phyloP scores from a whole-genome alignment of 73 alveolate genomes.

The Paramecium primaurelia region DNA sequence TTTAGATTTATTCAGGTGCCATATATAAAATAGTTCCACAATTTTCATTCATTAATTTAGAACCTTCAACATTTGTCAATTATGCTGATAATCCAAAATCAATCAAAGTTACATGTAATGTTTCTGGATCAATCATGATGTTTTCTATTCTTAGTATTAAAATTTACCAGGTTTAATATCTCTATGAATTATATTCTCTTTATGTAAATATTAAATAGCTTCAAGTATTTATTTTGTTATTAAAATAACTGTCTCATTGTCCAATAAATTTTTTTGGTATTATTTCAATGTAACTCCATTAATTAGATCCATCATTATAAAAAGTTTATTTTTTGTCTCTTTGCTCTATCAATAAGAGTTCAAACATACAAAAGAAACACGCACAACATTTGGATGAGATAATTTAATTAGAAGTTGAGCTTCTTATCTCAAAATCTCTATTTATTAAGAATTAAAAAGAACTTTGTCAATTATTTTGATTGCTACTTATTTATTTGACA shows the following conservation, averaged over 20 bases:
- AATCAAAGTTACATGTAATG: neutral
- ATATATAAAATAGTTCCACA: constrained; percentile 75
- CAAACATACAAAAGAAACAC: neutral
- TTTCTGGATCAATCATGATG: neutral
- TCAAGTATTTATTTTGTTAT: neutral
- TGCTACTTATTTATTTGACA: neutral
- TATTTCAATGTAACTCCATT: neutral
- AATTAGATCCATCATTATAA: neutral
- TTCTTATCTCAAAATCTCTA: neutral
- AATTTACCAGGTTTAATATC: neutral
- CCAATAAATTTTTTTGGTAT: neutral
- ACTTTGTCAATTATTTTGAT: neutral
- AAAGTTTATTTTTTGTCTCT: neutral
- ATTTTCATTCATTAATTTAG: constrained; percentile 50
- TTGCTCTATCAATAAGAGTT: neutral
- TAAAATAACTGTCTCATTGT: neutral
- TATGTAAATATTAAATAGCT: neutral
- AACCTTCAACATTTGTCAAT: neutral
- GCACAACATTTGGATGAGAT: neutral
- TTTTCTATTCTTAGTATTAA: neutral
- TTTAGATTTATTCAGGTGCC: constrained; percentile 78
- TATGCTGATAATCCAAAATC: constrained; percentile 37
- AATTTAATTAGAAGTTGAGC: neutral
- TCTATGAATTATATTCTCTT: neutral
- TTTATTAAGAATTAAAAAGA: neutral